Conservation (phyloP, 495 filamentous ascomycete genomes). For the Aspergillus asperescens region DNA sequence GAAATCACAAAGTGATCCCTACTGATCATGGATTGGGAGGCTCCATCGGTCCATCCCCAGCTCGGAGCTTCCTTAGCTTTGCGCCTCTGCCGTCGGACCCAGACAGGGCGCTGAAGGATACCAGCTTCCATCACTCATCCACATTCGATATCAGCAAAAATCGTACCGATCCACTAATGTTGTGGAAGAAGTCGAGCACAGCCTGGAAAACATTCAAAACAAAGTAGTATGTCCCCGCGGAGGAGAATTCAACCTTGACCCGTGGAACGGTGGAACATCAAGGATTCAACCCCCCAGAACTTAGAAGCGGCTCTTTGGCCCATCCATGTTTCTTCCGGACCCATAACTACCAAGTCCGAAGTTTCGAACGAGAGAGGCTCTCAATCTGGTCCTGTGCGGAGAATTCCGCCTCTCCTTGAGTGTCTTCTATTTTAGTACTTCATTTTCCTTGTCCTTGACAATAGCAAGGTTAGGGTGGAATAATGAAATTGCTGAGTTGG, state of each 20-base stretch:
- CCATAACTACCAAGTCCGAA: background rate
- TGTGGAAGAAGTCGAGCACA: background rate
- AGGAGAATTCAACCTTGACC: background rate
- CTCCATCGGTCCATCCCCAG: too few species aligned
- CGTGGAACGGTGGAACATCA: background rate
- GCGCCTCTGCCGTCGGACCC: constrained; percentile 2
- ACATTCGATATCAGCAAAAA: too few species aligned
- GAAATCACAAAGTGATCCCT: too few species aligned
- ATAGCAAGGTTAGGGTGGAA: too few species aligned
- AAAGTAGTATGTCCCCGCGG: too few species aligned
- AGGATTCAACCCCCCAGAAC: too few species aligned
- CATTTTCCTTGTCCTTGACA: background rate
- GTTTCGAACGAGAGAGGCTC: background rate
- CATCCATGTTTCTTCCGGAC: constrained; percentile 5
- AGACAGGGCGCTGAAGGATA: background rate
- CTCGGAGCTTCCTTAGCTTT: constrained; percentile 4
- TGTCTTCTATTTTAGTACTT: background rate
- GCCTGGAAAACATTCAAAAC: too few species aligned
- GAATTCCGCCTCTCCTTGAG: constrained; percentile 1
- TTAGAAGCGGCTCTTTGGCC: constrained; percentile 21
- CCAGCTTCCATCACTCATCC: background rate
- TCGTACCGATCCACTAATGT: background rate
- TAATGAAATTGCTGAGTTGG: too few species aligned
- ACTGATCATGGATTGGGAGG: too few species aligned
- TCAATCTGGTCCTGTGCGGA: constrained; percentile 12